Percentiles rank a stretch among this genome's conserved stretches.
phyloP scores from a whole-genome alignment of 768 basidiomycete species.

The Russula virescens region DNA sequence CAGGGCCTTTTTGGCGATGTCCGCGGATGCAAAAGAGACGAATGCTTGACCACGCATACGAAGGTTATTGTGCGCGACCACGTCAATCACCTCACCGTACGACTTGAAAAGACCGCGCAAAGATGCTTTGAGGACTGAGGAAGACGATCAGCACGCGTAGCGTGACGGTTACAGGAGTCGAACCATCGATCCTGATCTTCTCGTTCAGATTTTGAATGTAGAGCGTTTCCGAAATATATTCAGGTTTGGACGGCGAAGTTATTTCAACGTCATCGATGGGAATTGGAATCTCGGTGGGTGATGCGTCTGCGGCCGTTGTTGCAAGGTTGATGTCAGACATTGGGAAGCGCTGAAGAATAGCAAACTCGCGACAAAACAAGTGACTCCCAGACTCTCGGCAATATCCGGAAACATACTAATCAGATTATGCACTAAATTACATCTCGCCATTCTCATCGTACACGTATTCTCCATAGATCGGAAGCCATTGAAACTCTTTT shows the following conservation, averaged over 20 bases:
- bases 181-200: slow-evolving; percentile 79
- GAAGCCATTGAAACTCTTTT: slow-evolving; percentile 51
- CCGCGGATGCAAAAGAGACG: slow-evolving; percentile 80
- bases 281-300: slow-evolving; percentile 11
- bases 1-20: slow-evolving; percentile 81
- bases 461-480: slow-evolving; percentile 58
- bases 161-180: slow-evolving; percentile 17
- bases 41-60: slow-evolving; percentile 99
- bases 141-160: slow-evolving; percentile 17
- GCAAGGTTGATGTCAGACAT: slow-evolving; percentile 14
- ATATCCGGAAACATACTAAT: slow-evolving; percentile 9
- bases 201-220: slow-evolving; percentile 98
- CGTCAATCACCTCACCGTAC: slow-evolving; percentile 89
- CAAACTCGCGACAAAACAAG: background rate
- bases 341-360: background rate
- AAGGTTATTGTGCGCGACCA: slow-evolving; percentile 91
- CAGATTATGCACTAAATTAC: slow-evolving; percentile 16
- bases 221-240: slow-evolving; percentile 71
- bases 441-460: slow-evolving; percentile 52
- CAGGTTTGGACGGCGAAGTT: slow-evolving; percentile 32
- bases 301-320: slow-evolving; percentile 4
- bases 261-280: slow-evolving; percentile 23
- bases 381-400: background rate
- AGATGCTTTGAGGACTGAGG: slow-evolving; percentile 78
- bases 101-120: slow-evolving; percentile 85